Evolutionary conservation across 257 asterid species (phyloP).

Genomic region (Penstemon barbatus): DNA sequence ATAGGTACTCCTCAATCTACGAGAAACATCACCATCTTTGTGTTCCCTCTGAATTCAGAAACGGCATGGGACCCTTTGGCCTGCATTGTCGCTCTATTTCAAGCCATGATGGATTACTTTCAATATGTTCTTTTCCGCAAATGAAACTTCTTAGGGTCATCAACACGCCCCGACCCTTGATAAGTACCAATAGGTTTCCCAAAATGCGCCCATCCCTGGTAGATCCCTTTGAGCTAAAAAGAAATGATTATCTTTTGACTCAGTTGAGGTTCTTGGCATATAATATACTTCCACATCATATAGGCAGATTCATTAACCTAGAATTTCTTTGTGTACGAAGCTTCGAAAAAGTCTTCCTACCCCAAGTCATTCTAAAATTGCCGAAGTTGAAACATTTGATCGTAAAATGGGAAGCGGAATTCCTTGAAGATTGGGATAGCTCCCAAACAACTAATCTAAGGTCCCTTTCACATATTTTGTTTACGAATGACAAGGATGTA

Average conservation of each 20-base stretch:
- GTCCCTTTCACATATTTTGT: not conserved
- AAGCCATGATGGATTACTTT: too few relatives aligned
- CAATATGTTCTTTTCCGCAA: not conserved
- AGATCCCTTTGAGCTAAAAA: not conserved
- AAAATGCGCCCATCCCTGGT: too few relatives aligned
- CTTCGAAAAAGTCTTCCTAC: not conserved
- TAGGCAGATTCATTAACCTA: constrained; percentile 3
- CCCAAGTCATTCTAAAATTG: constrained; percentile 1
- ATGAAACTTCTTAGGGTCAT: constrained; percentile 1
- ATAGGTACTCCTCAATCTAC: not conserved
- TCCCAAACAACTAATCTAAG: not conserved
- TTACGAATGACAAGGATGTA: not conserved
- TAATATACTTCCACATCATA: constrained; percentile 2
- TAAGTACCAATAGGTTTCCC: too few relatives aligned
- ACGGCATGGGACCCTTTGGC: not conserved
- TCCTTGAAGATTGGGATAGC: not conserved
- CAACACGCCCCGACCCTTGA: not conserved
- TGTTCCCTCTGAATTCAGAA: not conserved
- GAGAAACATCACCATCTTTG: too few relatives aligned
- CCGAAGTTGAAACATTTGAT: constrained; percentile 24
- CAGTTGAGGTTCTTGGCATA: too few relatives aligned
- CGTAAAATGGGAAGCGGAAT: not conserved
- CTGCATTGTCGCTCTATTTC: not conserved
- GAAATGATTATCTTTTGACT: not conserved
- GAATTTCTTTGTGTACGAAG: constrained; percentile 6